phyloP scores from a whole-genome alignment of 129 eudicot genomes.

The Arctium lappa region DNA sequence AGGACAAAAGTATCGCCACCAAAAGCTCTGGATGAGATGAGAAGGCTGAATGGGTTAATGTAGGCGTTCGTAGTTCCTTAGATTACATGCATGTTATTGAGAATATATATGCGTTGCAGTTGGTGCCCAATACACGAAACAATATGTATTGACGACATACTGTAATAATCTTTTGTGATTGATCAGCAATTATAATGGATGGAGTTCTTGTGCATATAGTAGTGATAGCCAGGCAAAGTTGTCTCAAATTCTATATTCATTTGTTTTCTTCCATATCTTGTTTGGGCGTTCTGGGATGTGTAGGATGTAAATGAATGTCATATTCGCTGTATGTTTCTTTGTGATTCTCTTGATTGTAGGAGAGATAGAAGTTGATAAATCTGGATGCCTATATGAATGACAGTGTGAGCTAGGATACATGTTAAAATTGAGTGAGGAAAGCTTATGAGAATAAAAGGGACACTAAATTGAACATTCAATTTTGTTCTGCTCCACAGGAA shows the following conservation, averaged over 20 bases:
- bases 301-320: no score
- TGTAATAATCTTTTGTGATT: background rate
- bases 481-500: background rate
- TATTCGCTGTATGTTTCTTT: no score
- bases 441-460: no score
- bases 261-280: background rate
- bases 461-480: background rate
- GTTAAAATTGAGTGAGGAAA: no score
- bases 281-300: no score
- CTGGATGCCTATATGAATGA: no score
- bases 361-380: no score
- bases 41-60: background rate
- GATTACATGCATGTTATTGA: background rate
- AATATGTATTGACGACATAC: background rate
- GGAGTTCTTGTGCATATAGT: background rate
- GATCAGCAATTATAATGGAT: background rate
- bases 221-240: background rate
- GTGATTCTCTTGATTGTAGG: no score
- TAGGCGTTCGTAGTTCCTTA: background rate
- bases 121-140: background rate
- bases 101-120: no score
- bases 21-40: background rate
- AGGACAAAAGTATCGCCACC: background rate
- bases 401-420: no score
- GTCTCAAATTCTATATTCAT: background rate